phyloP scores from a whole-genome alignment of 2,329 filamentous ascomycete species.

The Arthrobotrys iridis region DNA sequence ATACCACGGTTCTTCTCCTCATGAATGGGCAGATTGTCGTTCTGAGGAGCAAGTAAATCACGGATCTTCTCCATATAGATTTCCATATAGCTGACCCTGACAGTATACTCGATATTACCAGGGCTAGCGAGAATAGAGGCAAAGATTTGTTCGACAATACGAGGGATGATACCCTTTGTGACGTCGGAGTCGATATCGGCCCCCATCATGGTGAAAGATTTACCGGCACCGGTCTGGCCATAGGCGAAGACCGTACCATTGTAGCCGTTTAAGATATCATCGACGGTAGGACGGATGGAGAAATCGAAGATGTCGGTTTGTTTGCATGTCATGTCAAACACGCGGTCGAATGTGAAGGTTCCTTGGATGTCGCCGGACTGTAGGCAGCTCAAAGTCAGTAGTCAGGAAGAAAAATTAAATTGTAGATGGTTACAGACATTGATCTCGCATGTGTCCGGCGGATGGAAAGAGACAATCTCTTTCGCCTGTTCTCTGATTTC shows the following conservation, averaged over 20 bases:
- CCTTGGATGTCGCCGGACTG: slow-evolving; percentile 64
- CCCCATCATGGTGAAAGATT: slow-evolving; percentile 99
- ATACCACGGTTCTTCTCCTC: slow-evolving; percentile 93
- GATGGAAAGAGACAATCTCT: slow-evolving; percentile 88
- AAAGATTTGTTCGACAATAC: slow-evolving; percentile 97
- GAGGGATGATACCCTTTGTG: slow-evolving; percentile 97
- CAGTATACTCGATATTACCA: slow-evolving; percentile 86
- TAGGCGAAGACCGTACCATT: slow-evolving; percentile 99
- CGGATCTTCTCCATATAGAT: slow-evolving; percentile 99
- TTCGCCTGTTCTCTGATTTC: slow-evolving; percentile 90
- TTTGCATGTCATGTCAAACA: slow-evolving; percentile 91
- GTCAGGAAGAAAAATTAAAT: neutral
- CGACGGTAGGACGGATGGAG: slow-evolving; percentile 93
- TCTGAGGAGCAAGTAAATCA: slow-evolving; percentile 86
- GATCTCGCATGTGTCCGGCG: slow-evolving; percentile 86
- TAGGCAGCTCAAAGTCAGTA: neutral
- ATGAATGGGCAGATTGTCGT: slow-evolving; percentile 83
- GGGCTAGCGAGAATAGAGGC: slow-evolving; percentile 87
- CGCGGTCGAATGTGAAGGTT: slow-evolving; percentile 94
- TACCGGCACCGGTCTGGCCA: slow-evolving; percentile 95
- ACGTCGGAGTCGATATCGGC: slow-evolving; percentile 78
- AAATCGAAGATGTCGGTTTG: slow-evolving; percentile 98
- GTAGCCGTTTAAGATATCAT: slow-evolving; percentile 98
- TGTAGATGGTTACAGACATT: slow-evolving; percentile 68
- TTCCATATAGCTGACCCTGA: slow-evolving; percentile 95